Evolutionary conservation across 805 yeast genomes (phyloP).

Genomic region (Myxozyma vanderwaltii): DNA sequence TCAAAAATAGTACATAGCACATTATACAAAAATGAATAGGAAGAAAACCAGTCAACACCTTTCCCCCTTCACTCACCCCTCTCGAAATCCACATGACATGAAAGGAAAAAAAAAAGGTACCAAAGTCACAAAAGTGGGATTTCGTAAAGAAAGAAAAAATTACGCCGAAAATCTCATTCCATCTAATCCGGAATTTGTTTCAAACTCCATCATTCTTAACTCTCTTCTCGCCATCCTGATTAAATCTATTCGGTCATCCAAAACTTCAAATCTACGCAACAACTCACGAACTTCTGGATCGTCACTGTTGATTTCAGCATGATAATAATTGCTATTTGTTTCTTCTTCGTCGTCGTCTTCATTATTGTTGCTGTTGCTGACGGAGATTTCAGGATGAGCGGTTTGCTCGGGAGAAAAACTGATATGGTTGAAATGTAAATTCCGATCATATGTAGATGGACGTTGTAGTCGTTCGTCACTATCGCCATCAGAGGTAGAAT

Average conservation of each 20-base stretch:
- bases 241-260: constrained; percentile 24
- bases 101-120: too few relatives aligned
- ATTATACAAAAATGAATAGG: too few relatives aligned
- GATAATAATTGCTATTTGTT: neutral
- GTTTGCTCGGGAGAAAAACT: constrained; percentile 4
- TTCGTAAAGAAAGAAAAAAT: neutral
- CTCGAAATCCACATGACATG: too few relatives aligned
- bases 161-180: neutral
- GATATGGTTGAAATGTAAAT: neutral
- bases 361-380: neutral
- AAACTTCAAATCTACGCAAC: constrained; percentile 13
- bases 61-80: too few relatives aligned
- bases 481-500: neutral
- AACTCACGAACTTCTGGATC: constrained; percentile 17
- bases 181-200: constrained; percentile 11
- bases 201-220: constrained; percentile 19
- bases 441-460: neutral
- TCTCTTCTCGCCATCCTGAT: constrained; percentile 23
- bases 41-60: too few relatives aligned
- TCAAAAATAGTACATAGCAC: too few relatives aligned
- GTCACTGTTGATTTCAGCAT: neutral
- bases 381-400: neutral
- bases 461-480: neutral
- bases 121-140: too few relatives aligned
- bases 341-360: neutral